Evolutionary conservation across 129 eudicot genomes (phyloP).

Genomic region (Heracleum sosnowskyi): DNA sequence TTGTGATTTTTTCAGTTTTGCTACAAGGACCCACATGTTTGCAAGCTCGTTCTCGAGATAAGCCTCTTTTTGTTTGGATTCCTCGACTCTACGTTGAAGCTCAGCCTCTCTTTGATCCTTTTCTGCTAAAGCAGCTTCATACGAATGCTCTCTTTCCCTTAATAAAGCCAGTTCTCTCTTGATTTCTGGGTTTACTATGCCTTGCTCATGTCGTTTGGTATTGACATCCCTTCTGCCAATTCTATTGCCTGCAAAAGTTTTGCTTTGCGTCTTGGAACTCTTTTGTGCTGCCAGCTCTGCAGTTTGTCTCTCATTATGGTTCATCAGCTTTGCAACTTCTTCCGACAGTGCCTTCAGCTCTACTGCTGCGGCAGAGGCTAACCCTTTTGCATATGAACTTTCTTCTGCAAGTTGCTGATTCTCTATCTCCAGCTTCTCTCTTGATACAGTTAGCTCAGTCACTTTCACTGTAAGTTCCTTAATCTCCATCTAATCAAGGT

Average conservation of each 20-base stretch:
- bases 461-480: conserved; percentile 61
- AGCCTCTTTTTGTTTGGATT: conserved; percentile 83
- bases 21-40: conserved; percentile 95
- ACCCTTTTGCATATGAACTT: conserved; percentile 90
- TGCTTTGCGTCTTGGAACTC: conserved; percentile 53
- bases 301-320: conserved; percentile 69
- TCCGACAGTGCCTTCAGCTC: conserved; percentile 90
- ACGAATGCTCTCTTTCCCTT: conserved; percentile 70
- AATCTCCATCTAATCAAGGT: conserved; percentile 24
- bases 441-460: conserved; percentile 43
- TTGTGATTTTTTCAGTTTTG: conserved; percentile 73
- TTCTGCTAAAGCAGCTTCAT: conserved; percentile 67
- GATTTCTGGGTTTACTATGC: conserved; percentile 39
- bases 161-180: conserved; percentile 73
- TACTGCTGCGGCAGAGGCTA: conserved; percentile 98
- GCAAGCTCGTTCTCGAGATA: conserved; percentile 95
- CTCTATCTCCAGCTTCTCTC: conserved; percentile 58
- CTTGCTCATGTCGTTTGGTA: conserved; percentile 51
- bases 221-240: conserved; percentile 60
- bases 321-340: conserved; percentile 94
- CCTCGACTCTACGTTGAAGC: conserved; percentile 58
- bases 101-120: conserved; percentile 64
- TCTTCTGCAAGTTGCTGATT: conserved; percentile 89
- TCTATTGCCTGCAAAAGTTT: conserved; percentile 25
- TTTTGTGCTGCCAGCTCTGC: conserved; percentile 58